These are phyloP conservation scores for Gossypium armourianum DNA, from an alignment of 441 rosid species.

Conservation along the genomic window DNA sequence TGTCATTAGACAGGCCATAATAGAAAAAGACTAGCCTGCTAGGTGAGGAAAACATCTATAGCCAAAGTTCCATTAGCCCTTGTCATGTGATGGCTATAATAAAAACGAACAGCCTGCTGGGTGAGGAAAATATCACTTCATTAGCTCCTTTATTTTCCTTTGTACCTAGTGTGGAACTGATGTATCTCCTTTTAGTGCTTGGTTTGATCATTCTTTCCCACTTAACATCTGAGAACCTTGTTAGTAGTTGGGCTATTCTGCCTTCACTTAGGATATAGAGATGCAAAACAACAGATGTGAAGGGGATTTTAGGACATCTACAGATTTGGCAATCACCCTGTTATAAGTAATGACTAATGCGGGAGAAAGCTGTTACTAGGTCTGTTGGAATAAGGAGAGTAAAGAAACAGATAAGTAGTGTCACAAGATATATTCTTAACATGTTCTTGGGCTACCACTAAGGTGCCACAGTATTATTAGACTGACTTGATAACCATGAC, in stretches of 20 bases:
- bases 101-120: background rate
- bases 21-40: background rate
- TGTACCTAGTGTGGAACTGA: background rate
- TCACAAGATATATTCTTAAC: background rate
- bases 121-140: background rate
- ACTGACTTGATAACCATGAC: background rate
- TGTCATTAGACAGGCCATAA: constrained; percentile 2
- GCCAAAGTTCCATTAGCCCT: background rate
- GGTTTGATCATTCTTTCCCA: background rate
- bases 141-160: background rate
- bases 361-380: background rate
- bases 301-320: background rate
- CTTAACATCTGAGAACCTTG: background rate
- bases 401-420: background rate
- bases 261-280: background rate
- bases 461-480: background rate
- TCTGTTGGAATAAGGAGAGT: background rate
- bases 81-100: background rate
- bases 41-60: background rate
- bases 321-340: background rate
- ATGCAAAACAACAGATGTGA: background rate
- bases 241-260: background rate
- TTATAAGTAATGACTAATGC: background rate
- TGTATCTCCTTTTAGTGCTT: background rate
- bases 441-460: background rate